Evolutionary conservation across 108 stramenopile species (phyloP).

Genomic region (Skeletonema menzelii): DNA sequence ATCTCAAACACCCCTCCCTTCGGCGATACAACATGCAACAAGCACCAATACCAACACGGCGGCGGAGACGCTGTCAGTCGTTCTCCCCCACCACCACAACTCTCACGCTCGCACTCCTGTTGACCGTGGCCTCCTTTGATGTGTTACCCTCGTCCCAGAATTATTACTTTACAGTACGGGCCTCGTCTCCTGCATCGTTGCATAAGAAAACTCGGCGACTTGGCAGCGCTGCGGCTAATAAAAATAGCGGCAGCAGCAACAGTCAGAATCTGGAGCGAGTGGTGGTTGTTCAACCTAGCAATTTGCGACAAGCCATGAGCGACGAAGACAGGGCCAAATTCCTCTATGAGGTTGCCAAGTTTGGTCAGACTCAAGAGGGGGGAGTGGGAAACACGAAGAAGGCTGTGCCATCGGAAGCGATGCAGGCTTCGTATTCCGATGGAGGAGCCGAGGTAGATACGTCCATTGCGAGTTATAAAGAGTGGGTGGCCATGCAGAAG

Average conservation of each 20-base stretch:
- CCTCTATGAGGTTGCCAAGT: constrained; percentile 1
- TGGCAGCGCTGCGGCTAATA: background rate
- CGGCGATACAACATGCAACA: background rate
- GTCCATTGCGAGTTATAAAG: background rate
- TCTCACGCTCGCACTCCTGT: background rate
- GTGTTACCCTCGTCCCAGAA: background rate
- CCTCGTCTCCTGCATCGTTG: background rate
- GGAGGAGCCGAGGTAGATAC: background rate
- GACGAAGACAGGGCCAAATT: background rate
- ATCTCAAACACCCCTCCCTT: background rate
- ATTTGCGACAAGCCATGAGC: background rate
- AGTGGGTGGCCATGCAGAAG: background rate
- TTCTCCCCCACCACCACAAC: background rate
- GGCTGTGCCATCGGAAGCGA: background rate
- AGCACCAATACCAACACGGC: background rate
- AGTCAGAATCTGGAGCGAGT: too few species aligned
- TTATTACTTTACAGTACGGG: background rate
- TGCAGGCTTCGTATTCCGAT: background rate
- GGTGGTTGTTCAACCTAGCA: background rate
- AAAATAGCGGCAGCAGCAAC: background rate
- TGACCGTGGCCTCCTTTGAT: background rate
- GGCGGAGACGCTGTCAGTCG: background rate
- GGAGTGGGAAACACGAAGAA: background rate
- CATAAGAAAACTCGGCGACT: background rate
- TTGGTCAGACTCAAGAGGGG: background rate